Base-by-base conservation (phyloP, 306 rosid species). In the Fagus sylvatica region DNA sequence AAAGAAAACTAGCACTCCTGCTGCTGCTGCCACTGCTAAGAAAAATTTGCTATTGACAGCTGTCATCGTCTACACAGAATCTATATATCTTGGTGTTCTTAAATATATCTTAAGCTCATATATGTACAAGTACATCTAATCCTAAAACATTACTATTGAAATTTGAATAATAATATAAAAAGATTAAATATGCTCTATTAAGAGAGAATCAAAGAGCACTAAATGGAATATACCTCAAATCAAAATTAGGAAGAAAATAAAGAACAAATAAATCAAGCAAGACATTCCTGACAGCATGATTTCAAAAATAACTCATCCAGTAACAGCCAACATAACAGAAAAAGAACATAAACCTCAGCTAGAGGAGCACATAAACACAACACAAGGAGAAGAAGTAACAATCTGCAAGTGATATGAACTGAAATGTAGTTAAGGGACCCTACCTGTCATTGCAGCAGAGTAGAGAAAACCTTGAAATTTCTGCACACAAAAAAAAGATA, bases 391-490 rank as follows among this genome's bases (percentile, higher is more conserved):
- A 65, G 0, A 70, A 66, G 69, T 15, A 30, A 49, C 28, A 68
- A 41, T 69, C 57, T 82, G 67, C 46, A 41, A 76, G 42, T 1
- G n/a, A 43, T 37, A 55, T 36, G 6, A 37, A 33, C 32, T 4
- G 53, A 53, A 16, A 36, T 32, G 10, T 34, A 69, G 76, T 72
- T 70, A 67, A 36, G 32, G 55, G 36, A 60, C 75, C 80, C 2
- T 67, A 94, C 98, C 97, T 75, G 87, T 76, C 87, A 91, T 67
- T 75, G 88, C 83, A 75, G 91, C 81, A 74, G 92, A 80, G 86
- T 82, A 86, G 11, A 87, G 73, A 72, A 81, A 74, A 66, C 81
- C 81, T 84, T 89, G 90, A 74, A 92, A 74, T 82, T 89, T 95
- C 98, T 94, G 97, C 88, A 84, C 88, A 84, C 37, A 81, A 79